phyloP scores from a whole-genome alignment of 2,329 filamentous ascomycete species.

The Nemania sp. region DNA sequence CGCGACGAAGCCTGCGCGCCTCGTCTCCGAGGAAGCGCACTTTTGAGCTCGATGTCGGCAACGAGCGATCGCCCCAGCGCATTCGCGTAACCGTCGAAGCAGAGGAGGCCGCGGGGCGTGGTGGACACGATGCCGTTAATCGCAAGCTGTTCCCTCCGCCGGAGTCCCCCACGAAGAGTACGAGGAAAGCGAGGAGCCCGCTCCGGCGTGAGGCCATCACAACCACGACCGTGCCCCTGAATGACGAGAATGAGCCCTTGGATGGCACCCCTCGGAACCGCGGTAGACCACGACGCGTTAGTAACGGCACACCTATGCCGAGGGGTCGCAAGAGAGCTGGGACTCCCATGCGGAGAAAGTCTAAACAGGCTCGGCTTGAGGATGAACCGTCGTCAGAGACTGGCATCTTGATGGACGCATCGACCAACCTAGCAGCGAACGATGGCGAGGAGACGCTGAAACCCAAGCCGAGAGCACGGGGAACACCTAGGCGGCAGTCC shows the following conservation, averaged over 20 bases:
- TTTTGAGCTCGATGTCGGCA: constrained; percentile 61
- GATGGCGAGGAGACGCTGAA: constrained; percentile 39
- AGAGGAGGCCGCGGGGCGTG: constrained; percentile 33
- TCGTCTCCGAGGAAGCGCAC: constrained; percentile 59
- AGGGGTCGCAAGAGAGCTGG: constrained; percentile 51
- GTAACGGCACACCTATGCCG: constrained; percentile 58
- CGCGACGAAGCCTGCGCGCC: constrained; percentile 43
- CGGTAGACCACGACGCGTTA: constrained; percentile 52
- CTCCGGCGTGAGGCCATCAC: constrained; percentile 47
- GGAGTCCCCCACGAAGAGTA: constrained; percentile 46
- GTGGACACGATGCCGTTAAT: constrained; percentile 40
- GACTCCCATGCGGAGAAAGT: constrained; percentile 48
- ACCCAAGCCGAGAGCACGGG: constrained; percentile 41
- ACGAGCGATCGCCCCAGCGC: constrained; percentile 54
- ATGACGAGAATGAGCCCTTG: constrained; percentile 31
- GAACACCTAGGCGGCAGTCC: constrained; percentile 35
- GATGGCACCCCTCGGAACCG: constrained; percentile 48
- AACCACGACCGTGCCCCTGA: constrained; percentile 56
- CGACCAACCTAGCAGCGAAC: constrained; percentile 29
- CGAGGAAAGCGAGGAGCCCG: constrained; percentile 22
- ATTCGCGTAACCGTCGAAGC: constrained; percentile 62
- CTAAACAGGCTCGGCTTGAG: constrained; percentile 42
- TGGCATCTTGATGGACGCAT: constrained; percentile 32
- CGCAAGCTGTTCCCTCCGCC: constrained; percentile 41
- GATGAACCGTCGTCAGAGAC: constrained; percentile 38